Conservation (phyloP, 176 grass and related monocot species). For the Saccharum officinarum region DNA sequence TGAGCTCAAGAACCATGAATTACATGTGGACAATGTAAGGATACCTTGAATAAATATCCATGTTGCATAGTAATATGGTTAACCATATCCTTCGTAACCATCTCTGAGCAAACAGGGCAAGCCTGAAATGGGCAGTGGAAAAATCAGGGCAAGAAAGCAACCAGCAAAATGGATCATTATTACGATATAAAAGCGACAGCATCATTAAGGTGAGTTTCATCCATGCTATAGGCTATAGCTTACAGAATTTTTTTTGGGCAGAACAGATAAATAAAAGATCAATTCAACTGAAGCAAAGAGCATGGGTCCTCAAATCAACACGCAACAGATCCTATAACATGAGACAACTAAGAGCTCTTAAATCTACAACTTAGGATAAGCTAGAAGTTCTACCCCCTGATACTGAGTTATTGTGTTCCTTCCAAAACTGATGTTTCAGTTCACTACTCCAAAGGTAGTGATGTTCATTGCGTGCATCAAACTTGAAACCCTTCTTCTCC, state of each 20-base stretch:
- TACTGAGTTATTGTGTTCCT: not conserved
- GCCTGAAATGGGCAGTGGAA: conserved; percentile 50
- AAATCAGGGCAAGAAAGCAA: conserved; percentile 20
- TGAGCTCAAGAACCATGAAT: not conserved
- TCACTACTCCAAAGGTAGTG: not conserved
- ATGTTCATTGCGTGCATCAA: not conserved
- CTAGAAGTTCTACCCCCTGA: not conserved
- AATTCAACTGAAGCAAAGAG: not conserved
- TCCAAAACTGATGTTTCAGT: not conserved
- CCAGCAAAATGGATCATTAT: not conserved
- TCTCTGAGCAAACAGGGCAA: conserved; percentile 89
- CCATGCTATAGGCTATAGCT: not conserved
- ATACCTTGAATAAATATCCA: conserved; percentile 91
- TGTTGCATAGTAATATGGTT: conserved; percentile 91
- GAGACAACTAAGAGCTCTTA: not conserved
- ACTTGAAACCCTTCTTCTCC: not conserved
- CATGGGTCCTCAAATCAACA: not conserved
- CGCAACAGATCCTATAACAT: not conserved
- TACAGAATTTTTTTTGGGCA: not conserved
- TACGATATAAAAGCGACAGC: not conserved
- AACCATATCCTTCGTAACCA: conserved; percentile 92
- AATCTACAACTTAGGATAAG: not conserved
- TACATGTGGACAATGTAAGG: not conserved
- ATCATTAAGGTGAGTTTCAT: not conserved
- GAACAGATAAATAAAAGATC: not conserved